A percentile compares a stretch with the other conserved stretches of the same genome.
These are phyloP conservation scores for Ruellia speciosa DNA, from an alignment of 305 asterid genomes.

Conservation along the genomic window DNA sequence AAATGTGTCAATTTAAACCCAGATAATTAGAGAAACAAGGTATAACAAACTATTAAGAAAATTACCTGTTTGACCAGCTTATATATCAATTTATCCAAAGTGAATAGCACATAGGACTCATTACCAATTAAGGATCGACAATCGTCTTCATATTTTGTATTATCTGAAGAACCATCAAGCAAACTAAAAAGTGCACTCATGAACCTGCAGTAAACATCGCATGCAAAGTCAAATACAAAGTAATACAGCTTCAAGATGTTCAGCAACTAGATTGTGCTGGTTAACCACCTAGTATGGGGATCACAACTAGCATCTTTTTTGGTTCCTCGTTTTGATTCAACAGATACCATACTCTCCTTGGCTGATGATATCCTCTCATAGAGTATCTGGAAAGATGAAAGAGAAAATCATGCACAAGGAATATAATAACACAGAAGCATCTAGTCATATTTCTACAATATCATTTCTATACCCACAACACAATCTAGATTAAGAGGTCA, in stretches of 20 bases:
- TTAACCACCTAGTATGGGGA: conserved; percentile 49
- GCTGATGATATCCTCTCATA: conserved; percentile 76
- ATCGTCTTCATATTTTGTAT: conserved; percentile 89
- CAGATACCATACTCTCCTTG: conserved; percentile 48
- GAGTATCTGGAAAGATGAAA: conserved; percentile 31
- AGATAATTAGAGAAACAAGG: neutral
- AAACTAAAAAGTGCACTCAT: conserved; percentile 77
- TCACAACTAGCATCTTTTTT: conserved; percentile 47
- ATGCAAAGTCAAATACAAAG: conserved; percentile 20
- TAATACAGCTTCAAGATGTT: conserved; percentile 16
- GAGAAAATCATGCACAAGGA: neutral
- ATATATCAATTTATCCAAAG: conserved; percentile 89
- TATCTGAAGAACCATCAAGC: conserved; percentile 93
- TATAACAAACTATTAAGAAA: conserved; percentile 6
- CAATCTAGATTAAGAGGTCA: neutral
- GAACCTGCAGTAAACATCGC: conserved; percentile 52
- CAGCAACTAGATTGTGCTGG: conserved; percentile 4
- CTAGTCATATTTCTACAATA: too few species aligned
- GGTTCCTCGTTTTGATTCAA: conserved; percentile 52
- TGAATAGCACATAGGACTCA: conserved; percentile 85
- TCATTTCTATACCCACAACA: neutral
- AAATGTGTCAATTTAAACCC: conserved; percentile 16
- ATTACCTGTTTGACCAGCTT: conserved; percentile 89
- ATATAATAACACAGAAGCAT: too few species aligned
- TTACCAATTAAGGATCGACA: conserved; percentile 90